phyloP scores from a whole-genome alignment of 345 rosid species.

The Gossypium herbaceum region DNA sequence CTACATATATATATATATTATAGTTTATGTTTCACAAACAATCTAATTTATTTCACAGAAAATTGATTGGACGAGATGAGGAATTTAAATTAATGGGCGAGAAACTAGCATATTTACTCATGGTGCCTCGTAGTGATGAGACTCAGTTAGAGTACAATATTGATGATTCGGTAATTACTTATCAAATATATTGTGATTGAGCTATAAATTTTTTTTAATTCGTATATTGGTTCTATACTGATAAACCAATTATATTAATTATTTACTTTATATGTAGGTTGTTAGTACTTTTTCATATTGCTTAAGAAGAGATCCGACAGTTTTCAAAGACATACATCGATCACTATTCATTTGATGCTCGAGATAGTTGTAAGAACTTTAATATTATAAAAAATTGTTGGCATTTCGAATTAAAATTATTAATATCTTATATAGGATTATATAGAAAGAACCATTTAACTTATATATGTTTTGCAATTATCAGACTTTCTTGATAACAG shows the following conservation, averaged over 20 bases:
- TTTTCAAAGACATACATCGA: background rate
- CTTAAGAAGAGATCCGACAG: background rate
- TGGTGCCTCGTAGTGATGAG: background rate
- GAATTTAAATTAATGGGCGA: too few species aligned
- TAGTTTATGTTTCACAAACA: too few species aligned
- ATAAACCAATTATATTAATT: background rate
- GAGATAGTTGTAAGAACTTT: background rate
- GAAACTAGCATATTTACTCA: background rate
- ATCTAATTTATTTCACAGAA: too few species aligned
- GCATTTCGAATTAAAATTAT: background rate
- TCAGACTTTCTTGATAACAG: background rate
- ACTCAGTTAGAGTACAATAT: background rate
- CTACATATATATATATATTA: too few species aligned
- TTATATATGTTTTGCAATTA: background rate
- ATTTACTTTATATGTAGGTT: background rate
- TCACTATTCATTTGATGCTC: background rate
- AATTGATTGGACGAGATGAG: too few species aligned
- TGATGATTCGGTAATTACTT: background rate
- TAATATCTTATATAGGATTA: background rate
- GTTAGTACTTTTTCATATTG: background rate
- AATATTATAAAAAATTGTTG: background rate
- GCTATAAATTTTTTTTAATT: too few species aligned
- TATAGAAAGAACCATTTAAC: background rate
- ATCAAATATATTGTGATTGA: background rate
- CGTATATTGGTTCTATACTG: too few species aligned